Evolutionary conservation across 345 rosid genomes (phyloP).

Genomic region (Syzygium aromaticum): DNA sequence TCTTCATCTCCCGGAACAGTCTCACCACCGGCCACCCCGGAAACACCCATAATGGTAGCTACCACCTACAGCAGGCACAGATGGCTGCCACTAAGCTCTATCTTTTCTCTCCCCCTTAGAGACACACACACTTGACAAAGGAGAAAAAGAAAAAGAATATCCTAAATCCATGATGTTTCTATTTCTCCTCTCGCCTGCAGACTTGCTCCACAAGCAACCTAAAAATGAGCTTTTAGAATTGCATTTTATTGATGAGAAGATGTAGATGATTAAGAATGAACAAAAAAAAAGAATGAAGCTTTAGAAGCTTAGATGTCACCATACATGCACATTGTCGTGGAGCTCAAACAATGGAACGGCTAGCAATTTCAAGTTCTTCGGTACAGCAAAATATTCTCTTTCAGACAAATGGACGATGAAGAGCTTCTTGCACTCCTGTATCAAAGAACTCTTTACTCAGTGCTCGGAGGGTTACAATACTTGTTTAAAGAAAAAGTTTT

Average conservation of each 20-base stretch:
- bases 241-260: background rate
- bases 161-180: background rate
- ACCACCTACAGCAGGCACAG: background rate
- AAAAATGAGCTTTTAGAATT: background rate
- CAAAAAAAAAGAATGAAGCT: background rate
- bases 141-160: background rate
- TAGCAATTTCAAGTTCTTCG: conserved; percentile 92
- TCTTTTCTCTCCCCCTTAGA: background rate
- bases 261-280: background rate
- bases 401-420: conserved; percentile 89
- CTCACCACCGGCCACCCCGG: background rate
- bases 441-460: conserved; percentile 3
- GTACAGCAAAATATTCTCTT: conserved; percentile 96
- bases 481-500: background rate
- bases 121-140: background rate
- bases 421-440: conserved; percentile 98
- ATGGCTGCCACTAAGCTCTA: background rate
- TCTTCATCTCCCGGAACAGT: background rate
- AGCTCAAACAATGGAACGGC: conserved; percentile 97
- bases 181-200: background rate
- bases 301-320: background rate
- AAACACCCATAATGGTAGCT: background rate
- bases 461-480: background rate
- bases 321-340: conserved; percentile 90
- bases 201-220: background rate